Conservation (phyloP, 768 basidiomycete genomes). For the Serpula lacrymans region DNA sequence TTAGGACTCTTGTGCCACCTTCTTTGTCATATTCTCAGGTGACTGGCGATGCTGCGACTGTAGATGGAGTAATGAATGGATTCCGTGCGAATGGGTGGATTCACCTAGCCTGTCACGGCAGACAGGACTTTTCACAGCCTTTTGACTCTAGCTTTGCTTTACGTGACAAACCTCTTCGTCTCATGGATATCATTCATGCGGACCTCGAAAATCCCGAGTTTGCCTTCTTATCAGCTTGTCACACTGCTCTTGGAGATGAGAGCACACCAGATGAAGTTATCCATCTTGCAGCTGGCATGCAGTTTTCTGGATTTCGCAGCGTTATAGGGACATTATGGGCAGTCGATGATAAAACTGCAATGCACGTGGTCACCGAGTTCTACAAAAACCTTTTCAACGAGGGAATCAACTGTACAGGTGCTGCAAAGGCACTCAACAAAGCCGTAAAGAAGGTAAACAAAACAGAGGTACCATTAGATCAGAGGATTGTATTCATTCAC, state of each 20-base stretch:
- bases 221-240: conserved; percentile 15
- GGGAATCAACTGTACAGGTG: conserved; percentile 11
- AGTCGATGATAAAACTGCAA: too few species aligned
- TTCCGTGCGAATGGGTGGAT: conserved; percentile 12
- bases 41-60: too few species aligned
- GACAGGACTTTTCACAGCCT: conserved; percentile 15
- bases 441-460: conserved; percentile 20
- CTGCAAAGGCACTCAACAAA: conserved; percentile 17
- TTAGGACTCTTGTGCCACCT: neutral
- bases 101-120: conserved; percentile 26
- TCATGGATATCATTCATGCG: conserved; percentile 7
- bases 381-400: too few species aligned
- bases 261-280: conserved; percentile 12
- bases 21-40: too few species aligned
- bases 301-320: conserved; percentile 13
- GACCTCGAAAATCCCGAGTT: conserved; percentile 10
- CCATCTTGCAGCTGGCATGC: conserved; percentile 11
- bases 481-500: conserved; percentile 25
- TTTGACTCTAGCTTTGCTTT: conserved; percentile 16
- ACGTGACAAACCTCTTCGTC: conserved; percentile 7
- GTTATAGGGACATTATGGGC: conserved; percentile 15
- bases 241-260: too few species aligned
- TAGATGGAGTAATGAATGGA: neutral
- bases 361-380: too few species aligned
- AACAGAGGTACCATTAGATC: conserved; percentile 16